phyloP scores from a whole-genome alignment of 2,329 filamentous ascomycete species.

The Colletotrichum scovillei region DNA sequence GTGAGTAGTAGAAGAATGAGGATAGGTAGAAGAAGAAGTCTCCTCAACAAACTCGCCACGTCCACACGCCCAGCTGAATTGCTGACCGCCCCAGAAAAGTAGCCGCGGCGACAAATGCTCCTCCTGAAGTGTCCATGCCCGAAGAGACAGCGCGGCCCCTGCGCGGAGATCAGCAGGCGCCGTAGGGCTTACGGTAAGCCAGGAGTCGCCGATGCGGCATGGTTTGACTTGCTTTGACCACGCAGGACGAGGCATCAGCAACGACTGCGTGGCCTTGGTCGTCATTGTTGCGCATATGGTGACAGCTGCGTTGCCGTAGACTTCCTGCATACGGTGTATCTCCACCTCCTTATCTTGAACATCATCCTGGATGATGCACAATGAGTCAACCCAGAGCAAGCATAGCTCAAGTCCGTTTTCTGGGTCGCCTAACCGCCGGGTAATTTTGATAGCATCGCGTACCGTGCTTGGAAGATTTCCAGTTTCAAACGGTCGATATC shows the following conservation, averaged over 20 bases:
- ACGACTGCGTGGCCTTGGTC: not conserved
- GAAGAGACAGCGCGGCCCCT: not conserved
- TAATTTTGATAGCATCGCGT: not conserved
- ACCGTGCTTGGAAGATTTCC: not conserved
- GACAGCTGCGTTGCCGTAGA: not conserved
- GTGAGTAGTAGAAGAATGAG: not conserved
- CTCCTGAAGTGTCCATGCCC: not conserved
- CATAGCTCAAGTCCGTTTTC: slow-evolving; percentile 42
- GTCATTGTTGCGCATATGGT: not conserved
- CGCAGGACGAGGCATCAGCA: not conserved
- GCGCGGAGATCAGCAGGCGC: not conserved
- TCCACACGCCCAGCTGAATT: not conserved
- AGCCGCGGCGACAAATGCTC: not conserved
- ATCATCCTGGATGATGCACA: slow-evolving; percentile 57
- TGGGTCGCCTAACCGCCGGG: not conserved
- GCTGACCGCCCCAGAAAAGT: slow-evolving; percentile 7
- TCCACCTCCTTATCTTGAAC: slow-evolving; percentile 45
- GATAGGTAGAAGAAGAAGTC: not conserved
- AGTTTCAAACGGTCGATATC: not conserved
- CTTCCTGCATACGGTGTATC: not conserved
- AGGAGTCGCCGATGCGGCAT: not conserved
- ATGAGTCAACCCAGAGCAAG: slow-evolving; percentile 57
- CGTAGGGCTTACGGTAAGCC: not conserved
- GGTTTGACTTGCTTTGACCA: not conserved
- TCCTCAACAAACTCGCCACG: not conserved